Evolutionary conservation across 306 rosid species (phyloP).

Genomic region (Glycine latifolia): DNA sequence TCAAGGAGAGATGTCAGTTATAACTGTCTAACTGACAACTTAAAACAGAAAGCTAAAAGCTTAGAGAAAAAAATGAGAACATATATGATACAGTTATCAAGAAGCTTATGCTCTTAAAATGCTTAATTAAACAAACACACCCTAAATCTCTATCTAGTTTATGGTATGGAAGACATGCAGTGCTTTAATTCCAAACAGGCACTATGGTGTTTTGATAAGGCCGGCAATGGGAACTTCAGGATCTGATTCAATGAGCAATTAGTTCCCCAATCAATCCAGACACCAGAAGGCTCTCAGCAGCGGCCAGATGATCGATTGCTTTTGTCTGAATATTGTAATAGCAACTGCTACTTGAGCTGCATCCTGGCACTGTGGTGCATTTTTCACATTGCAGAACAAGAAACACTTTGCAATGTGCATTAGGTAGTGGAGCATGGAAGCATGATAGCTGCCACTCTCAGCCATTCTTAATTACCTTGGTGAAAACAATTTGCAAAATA

Average conservation of each 20-base stretch:
- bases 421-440: neutral
- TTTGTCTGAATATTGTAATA: neutral
- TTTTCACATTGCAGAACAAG: constrained; percentile 9
- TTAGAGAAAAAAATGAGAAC: no score
- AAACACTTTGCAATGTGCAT: constrained; percentile 7
- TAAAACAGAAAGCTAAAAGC: no score
- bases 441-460: neutral
- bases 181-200: neutral
- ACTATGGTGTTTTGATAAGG: neutral
- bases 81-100: no score
- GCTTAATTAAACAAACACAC: no score
- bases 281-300: neutral
- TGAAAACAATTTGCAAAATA: constrained; percentile 31
- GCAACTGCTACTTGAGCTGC: constrained; percentile 1
- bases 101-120: no score
- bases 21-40: no score
- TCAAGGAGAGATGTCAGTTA: no score
- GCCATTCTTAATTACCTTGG: constrained; percentile 1
- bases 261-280: constrained; percentile 9
- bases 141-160: no score
- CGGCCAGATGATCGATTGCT: neutral
- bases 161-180: no score
- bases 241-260: constrained; percentile 8
- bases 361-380: neutral
- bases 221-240: neutral